Base-by-base conservation (phyloP, 176 grass and related monocot genomes). In the Dactylis glomerata region DNA sequence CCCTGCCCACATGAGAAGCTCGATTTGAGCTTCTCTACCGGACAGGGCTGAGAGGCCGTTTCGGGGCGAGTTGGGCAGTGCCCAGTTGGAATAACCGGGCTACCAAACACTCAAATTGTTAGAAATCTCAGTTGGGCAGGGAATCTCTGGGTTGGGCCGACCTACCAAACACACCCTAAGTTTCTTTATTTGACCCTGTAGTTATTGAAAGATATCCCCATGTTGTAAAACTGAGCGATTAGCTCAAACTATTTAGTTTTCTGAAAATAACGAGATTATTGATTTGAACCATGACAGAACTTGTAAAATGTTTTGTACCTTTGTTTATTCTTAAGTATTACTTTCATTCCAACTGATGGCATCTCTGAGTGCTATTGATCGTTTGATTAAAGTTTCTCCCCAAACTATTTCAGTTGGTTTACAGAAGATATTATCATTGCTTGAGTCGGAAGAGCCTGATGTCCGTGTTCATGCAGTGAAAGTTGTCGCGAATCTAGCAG, bases 401-500 rank as follows among this genome's bases (percentile, higher is more conserved):
- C 56, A 59, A 50, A 63, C 40, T 62, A 76, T 85, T 87, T 83
- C 88, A 99, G 97, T 99, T 78, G 97, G 97, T 75, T 85, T 99
- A 58, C 88, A 96, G 71, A 99, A 99, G 87, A 99, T 99, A 96
- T 81, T 99, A 69, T 99, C 97, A 31, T 88, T 99, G 71, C 93
- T 99, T 86, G 97, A 96, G 89, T 96, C 97, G 9, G 97, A 99
- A 68, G 97, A 99, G 65, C 89, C 90, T 65, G 97, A 99, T 91
- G 93, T 99, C 71, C 97, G 93, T 68, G 86, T 99, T 89, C 97
- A 99, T 84, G 97, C 97, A 13, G 97, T 99, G 31, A 99, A 99
- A 91, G 97, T 99, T 81, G 97, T 99, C 0, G 97, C 97, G 36
- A 99, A 99, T 87, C 87, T 99, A 54, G 97, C 97, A 75, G 97